Percentiles rank a stretch among this genome's conserved stretches.
Conservation (phyloP, 441 rosid genomes). For the Croton setiger region DNA sequence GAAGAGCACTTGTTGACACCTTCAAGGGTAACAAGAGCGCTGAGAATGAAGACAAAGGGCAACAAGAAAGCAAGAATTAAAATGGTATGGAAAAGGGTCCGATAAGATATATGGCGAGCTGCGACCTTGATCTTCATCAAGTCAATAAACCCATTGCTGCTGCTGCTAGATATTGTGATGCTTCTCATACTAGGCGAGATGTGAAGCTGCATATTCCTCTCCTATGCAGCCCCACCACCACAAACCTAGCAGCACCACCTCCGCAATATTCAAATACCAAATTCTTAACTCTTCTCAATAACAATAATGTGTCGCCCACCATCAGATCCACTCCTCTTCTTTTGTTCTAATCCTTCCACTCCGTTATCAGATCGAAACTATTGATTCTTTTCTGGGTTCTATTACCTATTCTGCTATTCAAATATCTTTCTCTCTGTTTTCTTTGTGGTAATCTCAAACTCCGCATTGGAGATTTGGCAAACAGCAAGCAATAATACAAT, state of each 20-base stretch:
- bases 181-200: conserved; percentile 99
- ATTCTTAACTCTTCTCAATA: conserved; percentile 14
- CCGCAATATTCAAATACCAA: conserved; percentile 12
- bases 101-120: conserved; percentile 98
- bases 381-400: conserved; percentile 22
- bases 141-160: conserved; percentile 95
- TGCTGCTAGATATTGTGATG: conserved; percentile 77
- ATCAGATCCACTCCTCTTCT: conserved; percentile 57
- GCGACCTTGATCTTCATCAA: conserved; percentile 99
- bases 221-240: conserved; percentile 56
- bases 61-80: conserved; percentile 96
- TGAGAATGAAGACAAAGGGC: conserved; percentile 97
- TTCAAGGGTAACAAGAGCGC: conserved; percentile 98
- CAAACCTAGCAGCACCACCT: conserved; percentile 22
- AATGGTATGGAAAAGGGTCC: conserved; percentile 93
- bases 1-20: conserved; percentile 99
- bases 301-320: conserved; percentile 41
- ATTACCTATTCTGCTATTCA: conserved; percentile 11
- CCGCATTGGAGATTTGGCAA: conserved; percentile 57
- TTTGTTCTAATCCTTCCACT: conserved; percentile 18
- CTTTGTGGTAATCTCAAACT: conserved; percentile 46
- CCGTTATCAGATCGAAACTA: conserved; percentile 26
- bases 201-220: conserved; percentile 99
- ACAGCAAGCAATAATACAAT: neutral
- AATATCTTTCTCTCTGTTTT: conserved; percentile 19